Evolutionary conservation across 2,329 filamentous ascomycete species (phyloP).

Genomic region (Scopulariopsis brevicaulis): DNA sequence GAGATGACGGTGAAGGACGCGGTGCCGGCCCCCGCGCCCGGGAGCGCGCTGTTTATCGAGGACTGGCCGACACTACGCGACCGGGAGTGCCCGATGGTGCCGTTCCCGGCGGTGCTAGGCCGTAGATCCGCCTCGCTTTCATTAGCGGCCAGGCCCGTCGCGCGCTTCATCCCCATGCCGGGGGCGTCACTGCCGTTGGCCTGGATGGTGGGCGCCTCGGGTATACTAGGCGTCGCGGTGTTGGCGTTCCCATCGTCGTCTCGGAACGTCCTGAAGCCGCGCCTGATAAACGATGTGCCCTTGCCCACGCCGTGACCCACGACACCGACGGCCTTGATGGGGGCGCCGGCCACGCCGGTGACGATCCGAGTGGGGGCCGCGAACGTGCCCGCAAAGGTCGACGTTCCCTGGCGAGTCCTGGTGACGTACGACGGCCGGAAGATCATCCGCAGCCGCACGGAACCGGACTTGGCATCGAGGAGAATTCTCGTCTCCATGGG

Average conservation of each 20-base stretch:
- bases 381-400: conserved; percentile 85
- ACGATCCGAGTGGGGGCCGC: conserved; percentile 80
- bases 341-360: conserved; percentile 66
- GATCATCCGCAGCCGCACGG: conserved; percentile 69
- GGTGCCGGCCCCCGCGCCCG: conserved; percentile 54
- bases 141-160: conserved; percentile 23
- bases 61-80: conserved; percentile 51
- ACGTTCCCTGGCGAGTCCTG: conserved; percentile 76
- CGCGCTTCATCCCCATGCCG: conserved; percentile 27
- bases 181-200: conserved; percentile 21
- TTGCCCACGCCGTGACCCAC: conserved; percentile 75
- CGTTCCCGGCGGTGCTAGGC: not conserved
- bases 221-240: conserved; percentile 28
- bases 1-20: conserved; percentile 73
- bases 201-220: conserved; percentile 23
- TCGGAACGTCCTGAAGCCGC: conserved; percentile 62
- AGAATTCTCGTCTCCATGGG: conserved; percentile 62
- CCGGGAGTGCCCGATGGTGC: conserved; percentile 28
- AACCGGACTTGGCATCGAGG: conserved; percentile 83
- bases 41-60: conserved; percentile 53
- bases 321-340: conserved; percentile 75
- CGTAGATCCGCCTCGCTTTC: not conserved
- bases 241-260: conserved; percentile 45
- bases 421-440: conserved; percentile 92
- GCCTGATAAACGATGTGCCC: conserved; percentile 82